Evolutionary conservation across 176 grass and related monocot genomes (phyloP), one percentile per base, ranked within the genome.

Genomic region (Aechmea fasciata): DNA sequence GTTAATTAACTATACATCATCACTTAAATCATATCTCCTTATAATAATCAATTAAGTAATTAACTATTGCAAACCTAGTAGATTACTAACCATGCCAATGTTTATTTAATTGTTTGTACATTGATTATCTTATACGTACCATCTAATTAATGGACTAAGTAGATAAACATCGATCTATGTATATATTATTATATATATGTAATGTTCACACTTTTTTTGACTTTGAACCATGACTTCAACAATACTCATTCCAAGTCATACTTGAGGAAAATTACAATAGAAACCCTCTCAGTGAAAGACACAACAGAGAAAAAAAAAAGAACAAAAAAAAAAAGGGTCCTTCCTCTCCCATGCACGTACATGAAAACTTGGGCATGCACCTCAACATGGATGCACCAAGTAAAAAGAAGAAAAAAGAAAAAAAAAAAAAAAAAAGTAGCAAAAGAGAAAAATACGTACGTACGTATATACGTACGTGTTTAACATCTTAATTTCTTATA

Each of bases 191-290:
- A 26, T 26, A 26, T 7, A 7, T 55, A 57, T 57, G 6, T 17
- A 17, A 5, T 17, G 52, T 17, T 5, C 52, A 57, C 52, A 7
- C 13, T 17, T 3, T 57, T 7, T 57, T 57, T 57, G 52, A 57
- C 13, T 57, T 17, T 57, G 52, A 2, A 57, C 17, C 52, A 13
- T 70, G 17, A 48, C 47, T 70, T 49, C 68, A 47, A 18, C 29
- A 49, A 12, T 41, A 70, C 33, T 19, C 25, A 17, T 48, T 18
- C n/a, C 15, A 1, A 63, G 65, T 61, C 26, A 13, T 50, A 51
- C 48, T 63, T 49, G 15, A 79, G 70, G 65, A 71, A 15, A 13
- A 71, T 15, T 13, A 52, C 48, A 78, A 73, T 41, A 50, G 8
- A 55, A 29, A 20, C 18, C 11, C 10, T 3, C 51, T 3, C 51